Base-by-base conservation (phyloP, 352 stramenopile genomes). In the Phytopythium ostracodes region DNA sequence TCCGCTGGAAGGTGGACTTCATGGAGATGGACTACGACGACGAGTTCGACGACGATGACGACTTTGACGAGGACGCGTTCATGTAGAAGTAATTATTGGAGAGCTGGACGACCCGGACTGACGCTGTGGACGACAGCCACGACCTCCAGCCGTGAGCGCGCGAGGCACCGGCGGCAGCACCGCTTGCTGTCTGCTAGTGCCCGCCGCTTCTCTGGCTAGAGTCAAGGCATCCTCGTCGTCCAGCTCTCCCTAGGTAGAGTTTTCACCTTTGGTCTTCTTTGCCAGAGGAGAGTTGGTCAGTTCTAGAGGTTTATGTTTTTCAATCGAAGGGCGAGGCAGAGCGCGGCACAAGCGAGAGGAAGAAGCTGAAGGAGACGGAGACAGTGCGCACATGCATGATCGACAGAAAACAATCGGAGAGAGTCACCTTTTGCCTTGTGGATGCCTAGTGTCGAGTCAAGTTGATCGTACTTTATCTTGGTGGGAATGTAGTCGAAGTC, bases 1-100 rank as follows among this genome's bases (percentile, higher is more conserved):
- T 99, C 22, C 88, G 98, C 67, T 99, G 97, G 97, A 98, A 99
- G 77, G 96, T 99, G 20, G 96, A 99, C 85, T 99, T 99, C 80
- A 90, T 97, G 63, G 94, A 99, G 74, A 84, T 99, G 75, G 96
- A 98, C 59, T 97, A 98, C 73, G 94, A 98, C 63, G 92, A 97
- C 67, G 88, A 97, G 56, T 87, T 86, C 65, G 91, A 98, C 71
- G 83, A 91, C 68, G 88, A 97, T 62, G 79, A 85, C 60, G 81
- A 91, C 71, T 96, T 96, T 79, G 83, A 92, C 67, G 83, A 92
- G 63, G 83, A 92, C 27, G 69, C 73, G 67, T 92, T 90, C 77
- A 90, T 92, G 79, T 92, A 89, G 82, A 78, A 78, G 71, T 88
- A 86, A 85, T 79, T 85, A 85, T 85, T 79, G 73, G 52, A 35